Percentiles rank a stretch among this genome's conserved stretches.
These are phyloP conservation scores for Simmondsia chinensis DNA, from an alignment of 148 eudicot genomes.

Conservation along the genomic window DNA sequence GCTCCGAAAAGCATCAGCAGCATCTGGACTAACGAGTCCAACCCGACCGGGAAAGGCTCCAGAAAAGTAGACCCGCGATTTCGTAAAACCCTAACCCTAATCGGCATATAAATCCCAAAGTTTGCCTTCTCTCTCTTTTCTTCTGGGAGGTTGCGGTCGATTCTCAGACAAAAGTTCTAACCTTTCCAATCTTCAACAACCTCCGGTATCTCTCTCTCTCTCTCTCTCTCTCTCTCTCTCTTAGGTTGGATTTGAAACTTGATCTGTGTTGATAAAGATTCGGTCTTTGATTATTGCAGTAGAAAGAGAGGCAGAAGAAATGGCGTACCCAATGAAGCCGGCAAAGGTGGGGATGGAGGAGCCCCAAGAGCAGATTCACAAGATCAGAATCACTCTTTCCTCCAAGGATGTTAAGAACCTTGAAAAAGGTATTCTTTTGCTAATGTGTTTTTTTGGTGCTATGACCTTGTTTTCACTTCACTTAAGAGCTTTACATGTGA, in stretches of 20 bases:
- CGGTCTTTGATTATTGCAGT: neutral
- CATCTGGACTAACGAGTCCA: neutral
- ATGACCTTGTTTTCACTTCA: too few species aligned
- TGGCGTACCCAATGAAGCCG: slow-evolving; percentile 74
- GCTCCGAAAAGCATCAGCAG: neutral
- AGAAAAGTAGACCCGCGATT: neutral
- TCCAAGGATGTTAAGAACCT: slow-evolving; percentile 88
- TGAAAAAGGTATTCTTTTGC: slow-evolving; percentile 60
- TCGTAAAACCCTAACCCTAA: slow-evolving; percentile 23
- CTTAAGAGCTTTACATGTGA: too few species aligned
- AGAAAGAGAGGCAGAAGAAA: slow-evolving; percentile 10
- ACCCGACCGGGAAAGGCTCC: slow-evolving; percentile 1
- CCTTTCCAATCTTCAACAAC: too few species aligned
- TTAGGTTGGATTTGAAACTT: neutral
- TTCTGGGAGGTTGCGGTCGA: neutral
- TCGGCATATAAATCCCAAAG: neutral
- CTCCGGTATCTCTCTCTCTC: neutral
- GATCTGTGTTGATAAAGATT: neutral
- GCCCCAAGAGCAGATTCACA: slow-evolving; percentile 60
- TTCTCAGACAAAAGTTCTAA: too few species aligned
- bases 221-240: neutral
- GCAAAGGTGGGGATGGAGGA: slow-evolving; percentile 76
- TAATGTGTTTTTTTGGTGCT: neutral
- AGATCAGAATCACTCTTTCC: slow-evolving; percentile 89
- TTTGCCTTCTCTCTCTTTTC: neutral